Percentiles rank a stretch among this genome's conserved stretches.
Evolutionary conservation across 2,329 filamentous ascomycete genomes (phyloP).

Genomic region (Alternaria alternata): DNA sequence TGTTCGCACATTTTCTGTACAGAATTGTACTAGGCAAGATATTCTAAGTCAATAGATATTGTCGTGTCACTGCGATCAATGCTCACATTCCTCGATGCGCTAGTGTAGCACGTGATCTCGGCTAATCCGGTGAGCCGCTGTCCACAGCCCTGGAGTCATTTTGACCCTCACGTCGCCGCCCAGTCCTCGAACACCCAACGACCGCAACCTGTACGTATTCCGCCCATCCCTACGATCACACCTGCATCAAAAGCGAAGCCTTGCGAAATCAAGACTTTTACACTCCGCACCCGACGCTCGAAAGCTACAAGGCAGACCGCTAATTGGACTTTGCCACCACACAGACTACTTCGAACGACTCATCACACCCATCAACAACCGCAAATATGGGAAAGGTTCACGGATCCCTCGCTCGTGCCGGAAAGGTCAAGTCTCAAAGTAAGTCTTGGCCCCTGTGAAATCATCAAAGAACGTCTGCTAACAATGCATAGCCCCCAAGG

Average conservation of each 20-base stretch:
- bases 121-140: constrained; percentile 25
- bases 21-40: not conserved
- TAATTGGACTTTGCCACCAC: constrained; percentile 46
- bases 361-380: constrained; percentile 48
- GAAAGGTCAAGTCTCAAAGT: constrained; percentile 84
- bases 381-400: constrained; percentile 90
- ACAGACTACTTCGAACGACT: constrained; percentile 33
- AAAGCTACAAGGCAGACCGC: constrained; percentile 21
- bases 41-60: not conserved
- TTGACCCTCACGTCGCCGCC: constrained; percentile 33
- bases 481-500: constrained; percentile 34
- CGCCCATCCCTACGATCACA: constrained; percentile 10
- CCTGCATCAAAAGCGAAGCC: constrained; percentile 5
- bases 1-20: not conserved
- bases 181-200: constrained; percentile 45
- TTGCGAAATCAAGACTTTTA: constrained; percentile 13
- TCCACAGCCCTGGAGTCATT: constrained; percentile 17
- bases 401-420: constrained; percentile 93
- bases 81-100: not conserved
- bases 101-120: constrained; percentile 33
- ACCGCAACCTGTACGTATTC: constrained; percentile 48
- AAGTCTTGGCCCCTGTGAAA: constrained; percentile 19
- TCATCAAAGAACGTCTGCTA: constrained; percentile 22
- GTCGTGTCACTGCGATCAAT: not conserved
- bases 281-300: constrained; percentile 7